Percentiles rank a stretch among this genome's conserved stretches.
phyloP scores from a whole-genome alignment of 768 basidiomycete species.

The Leccinum disarticulatum region DNA sequence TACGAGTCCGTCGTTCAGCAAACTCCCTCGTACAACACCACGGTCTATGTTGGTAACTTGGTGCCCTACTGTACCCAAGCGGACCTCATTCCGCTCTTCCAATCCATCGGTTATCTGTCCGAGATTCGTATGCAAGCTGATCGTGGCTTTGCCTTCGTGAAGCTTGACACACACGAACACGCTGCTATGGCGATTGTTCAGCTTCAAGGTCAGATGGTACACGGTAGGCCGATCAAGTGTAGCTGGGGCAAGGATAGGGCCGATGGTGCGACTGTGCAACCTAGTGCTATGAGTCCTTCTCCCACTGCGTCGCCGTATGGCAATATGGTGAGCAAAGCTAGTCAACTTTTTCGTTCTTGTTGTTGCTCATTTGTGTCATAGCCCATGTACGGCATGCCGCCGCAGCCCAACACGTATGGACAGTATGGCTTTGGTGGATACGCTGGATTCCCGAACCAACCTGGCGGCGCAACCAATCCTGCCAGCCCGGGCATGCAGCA shows the following conservation, averaged over 20 bases:
- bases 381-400: slow-evolving; percentile 92
- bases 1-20: slow-evolving; percentile 94
- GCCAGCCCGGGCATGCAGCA: slow-evolving; percentile 51
- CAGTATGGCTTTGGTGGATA: slow-evolving; percentile 75
- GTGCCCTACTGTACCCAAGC: slow-evolving; percentile 97
- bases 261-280: slow-evolving; percentile 60
- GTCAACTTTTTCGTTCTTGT: background rate
- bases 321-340: slow-evolving; percentile 57
- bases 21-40: slow-evolving; percentile 91
- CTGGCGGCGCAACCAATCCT: slow-evolving; percentile 47
- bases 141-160: slow-evolving; percentile 98
- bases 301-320: slow-evolving; percentile 67
- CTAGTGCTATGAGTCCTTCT: slow-evolving; percentile 57
- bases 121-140: slow-evolving; percentile 99
- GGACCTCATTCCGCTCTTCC: slow-evolving; percentile 96
- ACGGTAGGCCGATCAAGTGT: slow-evolving; percentile 96
- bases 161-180: slow-evolving; percentile 97
- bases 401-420: slow-evolving; percentile 76
- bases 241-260: slow-evolving; percentile 98
- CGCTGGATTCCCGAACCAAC: slow-evolving; percentile 64
- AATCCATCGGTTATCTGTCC: slow-evolving; percentile 96
- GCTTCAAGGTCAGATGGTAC: slow-evolving; percentile 94
- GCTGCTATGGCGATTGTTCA: slow-evolving; percentile 98
- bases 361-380: slow-evolving; percentile 27
- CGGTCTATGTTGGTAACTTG: slow-evolving; percentile 98